phyloP scores from a whole-genome alignment of 2,329 filamentous ascomycete genomes.

The Hymenoscyphus albidus region DNA sequence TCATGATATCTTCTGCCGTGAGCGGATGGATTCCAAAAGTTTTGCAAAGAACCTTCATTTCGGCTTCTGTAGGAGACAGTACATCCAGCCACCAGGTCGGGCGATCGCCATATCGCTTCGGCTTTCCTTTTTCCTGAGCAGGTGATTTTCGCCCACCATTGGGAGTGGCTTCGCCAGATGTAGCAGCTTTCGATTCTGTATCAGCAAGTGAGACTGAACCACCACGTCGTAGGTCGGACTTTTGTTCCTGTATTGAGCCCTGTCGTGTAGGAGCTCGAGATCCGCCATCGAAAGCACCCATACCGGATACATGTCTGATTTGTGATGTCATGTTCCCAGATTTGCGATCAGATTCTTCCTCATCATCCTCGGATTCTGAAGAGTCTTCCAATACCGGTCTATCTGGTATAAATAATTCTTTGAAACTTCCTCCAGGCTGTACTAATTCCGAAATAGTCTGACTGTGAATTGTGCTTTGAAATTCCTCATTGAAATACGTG shows the following conservation, averaged over 20 bases:
- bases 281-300: slow-evolving; percentile 40
- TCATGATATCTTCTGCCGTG: slow-evolving; percentile 93
- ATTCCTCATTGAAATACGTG: slow-evolving; percentile 98
- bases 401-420: slow-evolving; percentile 86
- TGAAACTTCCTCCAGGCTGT: slow-evolving; percentile 78
- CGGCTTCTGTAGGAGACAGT: slow-evolving; percentile 81
- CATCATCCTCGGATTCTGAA: slow-evolving; percentile 60
- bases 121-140: slow-evolving; percentile 35
- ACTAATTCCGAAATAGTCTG: slow-evolving; percentile 91
- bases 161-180: slow-evolving; percentile 27
- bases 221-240: slow-evolving; percentile 22
- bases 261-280: slow-evolving; percentile 45
- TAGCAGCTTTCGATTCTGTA: slow-evolving; percentile 18
- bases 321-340: slow-evolving; percentile 31
- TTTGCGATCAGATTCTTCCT: slow-evolving; percentile 35
- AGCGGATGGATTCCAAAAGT: slow-evolving; percentile 94
- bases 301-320: slow-evolving; percentile 30
- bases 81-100: slow-evolving; percentile 98
- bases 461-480: slow-evolving; percentile 92
- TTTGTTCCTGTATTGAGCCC: slow-evolving; percentile 28
- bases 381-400: slow-evolving; percentile 72
- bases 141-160: slow-evolving; percentile 22
- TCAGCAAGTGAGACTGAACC: slow-evolving; percentile 15
- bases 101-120: slow-evolving; percentile 67
- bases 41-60: slow-evolving; percentile 92